Conservation (phyloP, 257 asterid genomes). For the Primulina tabacum region DNA sequence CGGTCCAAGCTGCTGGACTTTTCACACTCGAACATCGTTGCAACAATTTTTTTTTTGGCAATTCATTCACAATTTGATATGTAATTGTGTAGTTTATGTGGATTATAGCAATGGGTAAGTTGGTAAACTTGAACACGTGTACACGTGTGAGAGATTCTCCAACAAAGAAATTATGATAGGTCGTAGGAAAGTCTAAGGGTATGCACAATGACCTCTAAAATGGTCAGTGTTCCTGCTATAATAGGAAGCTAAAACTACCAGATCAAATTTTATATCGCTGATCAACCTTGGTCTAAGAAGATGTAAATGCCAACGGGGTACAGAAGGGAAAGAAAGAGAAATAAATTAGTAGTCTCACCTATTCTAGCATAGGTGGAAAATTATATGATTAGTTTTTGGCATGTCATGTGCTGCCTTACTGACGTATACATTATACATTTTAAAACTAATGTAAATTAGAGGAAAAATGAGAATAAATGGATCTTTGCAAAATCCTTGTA, state of each 20-base stretch:
- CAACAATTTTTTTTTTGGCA: neutral
- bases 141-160: neutral
- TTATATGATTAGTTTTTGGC: too few species aligned
- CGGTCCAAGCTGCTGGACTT: neutral
- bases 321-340: neutral
- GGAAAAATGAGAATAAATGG: neutral
- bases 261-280: neutral
- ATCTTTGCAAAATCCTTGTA: neutral
- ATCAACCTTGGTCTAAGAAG: too few species aligned
- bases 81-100: neutral
- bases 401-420: neutral
- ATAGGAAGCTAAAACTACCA: neutral
- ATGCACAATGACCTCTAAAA: neutral
- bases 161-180: neutral
- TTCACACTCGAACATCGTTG: neutral
- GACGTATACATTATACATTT: too few species aligned
- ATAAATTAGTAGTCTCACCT: neutral
- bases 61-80: conserved; percentile 13
- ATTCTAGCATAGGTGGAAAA: neutral
- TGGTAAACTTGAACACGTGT: neutral
- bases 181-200: neutral
- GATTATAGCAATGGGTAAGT: neutral
- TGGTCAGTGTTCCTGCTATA: neutral
- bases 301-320: neutral
- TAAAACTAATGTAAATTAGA: neutral